These are phyloP conservation scores for Boletus sp. DNA, from an alignment of 768 basidiomycete species.

Conservation along the genomic window DNA sequence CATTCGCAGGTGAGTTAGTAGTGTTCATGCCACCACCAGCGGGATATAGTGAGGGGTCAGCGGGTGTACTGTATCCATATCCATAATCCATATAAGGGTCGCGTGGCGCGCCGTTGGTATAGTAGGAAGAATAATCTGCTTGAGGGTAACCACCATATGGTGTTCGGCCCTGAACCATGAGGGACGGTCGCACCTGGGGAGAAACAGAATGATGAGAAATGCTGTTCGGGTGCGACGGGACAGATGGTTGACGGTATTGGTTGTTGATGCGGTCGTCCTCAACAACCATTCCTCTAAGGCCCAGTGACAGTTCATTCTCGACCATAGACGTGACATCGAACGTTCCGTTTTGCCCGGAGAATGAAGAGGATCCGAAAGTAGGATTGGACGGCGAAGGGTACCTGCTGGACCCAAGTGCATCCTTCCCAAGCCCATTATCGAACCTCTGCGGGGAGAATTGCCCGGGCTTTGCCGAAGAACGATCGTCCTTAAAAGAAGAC, in stretches of 20 bases:
- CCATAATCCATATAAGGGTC: conserved; percentile 54
- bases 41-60: conserved; percentile 52
- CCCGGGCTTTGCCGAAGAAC: conserved; percentile 43
- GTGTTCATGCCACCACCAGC: conserved; percentile 43
- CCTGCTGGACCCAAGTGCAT: conserved; percentile 35
- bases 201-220: conserved; percentile 29
- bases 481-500: conserved; percentile 42
- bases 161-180: conserved; percentile 42
- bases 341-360: conserved; percentile 29
- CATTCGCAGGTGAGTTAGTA: conserved; percentile 39
- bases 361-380: conserved; percentile 31
- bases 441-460: conserved; percentile 56
- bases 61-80: conserved; percentile 50
- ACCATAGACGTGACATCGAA: conserved; percentile 41
- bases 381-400: conserved; percentile 48
- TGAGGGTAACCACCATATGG: conserved; percentile 51
- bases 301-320: conserved; percentile 53
- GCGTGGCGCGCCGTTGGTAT: conserved; percentile 46
- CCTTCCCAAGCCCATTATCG: conserved; percentile 45
- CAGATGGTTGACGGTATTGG: conserved; percentile 39
- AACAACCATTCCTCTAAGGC: conserved; percentile 59
- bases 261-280: conserved; percentile 47
- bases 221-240: conserved; percentile 28
- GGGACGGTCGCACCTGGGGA: conserved; percentile 41
- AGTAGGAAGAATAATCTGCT: conserved; percentile 60